Percentiles rank a stretch among this genome's conserved stretches.
phyloP scores from a whole-genome alignment of 1,284 basidiomycete species.

The Tilletia setariae region DNA sequence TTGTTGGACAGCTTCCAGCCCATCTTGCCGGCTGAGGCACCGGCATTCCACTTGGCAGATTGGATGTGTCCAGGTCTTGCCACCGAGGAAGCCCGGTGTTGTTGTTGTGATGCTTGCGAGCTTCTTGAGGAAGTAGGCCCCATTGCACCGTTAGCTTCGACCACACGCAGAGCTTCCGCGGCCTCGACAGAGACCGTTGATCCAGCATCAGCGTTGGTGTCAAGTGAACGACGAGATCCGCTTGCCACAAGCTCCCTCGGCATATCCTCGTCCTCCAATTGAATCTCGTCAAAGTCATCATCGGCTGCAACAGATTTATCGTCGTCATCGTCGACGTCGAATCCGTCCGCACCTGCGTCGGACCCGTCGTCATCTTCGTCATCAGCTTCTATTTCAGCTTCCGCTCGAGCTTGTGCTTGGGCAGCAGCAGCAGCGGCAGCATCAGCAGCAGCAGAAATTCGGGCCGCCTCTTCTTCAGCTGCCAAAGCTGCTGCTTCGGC shows the following conservation, averaged over 20 bases:
- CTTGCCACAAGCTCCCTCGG: not conserved
- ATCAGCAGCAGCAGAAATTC: not conserved
- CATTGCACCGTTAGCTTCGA: too few species aligned
- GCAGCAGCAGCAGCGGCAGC: not conserved
- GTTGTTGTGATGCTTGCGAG: too few species aligned
- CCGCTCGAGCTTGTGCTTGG: not conserved
- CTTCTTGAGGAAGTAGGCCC: too few species aligned
- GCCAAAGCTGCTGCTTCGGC: constrained; percentile 1
- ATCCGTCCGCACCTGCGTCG: not conserved
- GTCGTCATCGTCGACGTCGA: not conserved
- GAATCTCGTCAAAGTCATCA: not conserved
- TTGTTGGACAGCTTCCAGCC: too few species aligned
- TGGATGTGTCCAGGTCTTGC: too few species aligned
- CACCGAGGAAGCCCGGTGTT: too few species aligned
- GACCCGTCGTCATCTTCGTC: not conserved
- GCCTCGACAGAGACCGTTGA: too few species aligned
- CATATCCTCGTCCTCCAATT: constrained; percentile 7
- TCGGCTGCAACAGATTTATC: constrained; percentile 1
- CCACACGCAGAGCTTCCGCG: too few species aligned
- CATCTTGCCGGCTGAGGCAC: too few species aligned
- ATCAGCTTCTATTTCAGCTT: not conserved
- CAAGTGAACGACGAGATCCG: too few species aligned
- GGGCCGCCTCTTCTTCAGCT: not conserved
- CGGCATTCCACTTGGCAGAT: too few species aligned
- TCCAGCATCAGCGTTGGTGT: too few species aligned